These are phyloP conservation scores for Colletotrichum tabaci DNA, from an alignment of 2,329 filamentous ascomycete species.

Conservation along the genomic window DNA sequence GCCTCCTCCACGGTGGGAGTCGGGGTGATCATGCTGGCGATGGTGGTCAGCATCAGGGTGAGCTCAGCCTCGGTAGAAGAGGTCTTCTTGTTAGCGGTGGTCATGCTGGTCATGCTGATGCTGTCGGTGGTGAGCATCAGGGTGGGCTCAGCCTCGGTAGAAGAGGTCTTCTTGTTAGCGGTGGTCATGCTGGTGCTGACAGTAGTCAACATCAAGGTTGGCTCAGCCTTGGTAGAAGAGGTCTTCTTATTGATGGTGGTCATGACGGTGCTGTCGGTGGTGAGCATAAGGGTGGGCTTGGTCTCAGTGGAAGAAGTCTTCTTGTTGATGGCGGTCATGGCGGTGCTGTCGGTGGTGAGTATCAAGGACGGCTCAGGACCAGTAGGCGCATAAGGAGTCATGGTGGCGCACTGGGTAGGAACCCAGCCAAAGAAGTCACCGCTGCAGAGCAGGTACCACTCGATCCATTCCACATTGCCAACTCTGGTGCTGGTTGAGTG, in stretches of 20 bases:
- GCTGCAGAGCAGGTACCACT: too few species aligned
- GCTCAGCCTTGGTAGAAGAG: neutral
- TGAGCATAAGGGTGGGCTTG: neutral
- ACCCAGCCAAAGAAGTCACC: neutral
- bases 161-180: neutral
- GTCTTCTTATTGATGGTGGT: neutral
- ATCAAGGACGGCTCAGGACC: neutral
- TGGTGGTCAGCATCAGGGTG: neutral
- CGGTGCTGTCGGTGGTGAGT: neutral
- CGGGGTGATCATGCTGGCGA: neutral
- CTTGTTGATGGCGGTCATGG: neutral
- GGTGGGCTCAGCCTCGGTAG: neutral
- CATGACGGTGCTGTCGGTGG: neutral
- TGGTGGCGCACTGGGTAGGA: neutral
- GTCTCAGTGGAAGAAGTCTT: neutral
- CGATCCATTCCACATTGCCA: too few species aligned
- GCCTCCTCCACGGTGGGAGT: neutral
- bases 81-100: neutral
- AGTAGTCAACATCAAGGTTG: too few species aligned
- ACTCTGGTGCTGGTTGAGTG: too few species aligned
- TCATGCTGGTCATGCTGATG: too few species aligned
- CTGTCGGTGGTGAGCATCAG: neutral
- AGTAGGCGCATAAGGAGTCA: neutral
- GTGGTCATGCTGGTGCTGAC: neutral
- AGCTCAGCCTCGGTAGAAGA: neutral